Evolutionary conservation across 306 rosid genomes (phyloP).

Genomic region (Trifolium subterraneum): DNA sequence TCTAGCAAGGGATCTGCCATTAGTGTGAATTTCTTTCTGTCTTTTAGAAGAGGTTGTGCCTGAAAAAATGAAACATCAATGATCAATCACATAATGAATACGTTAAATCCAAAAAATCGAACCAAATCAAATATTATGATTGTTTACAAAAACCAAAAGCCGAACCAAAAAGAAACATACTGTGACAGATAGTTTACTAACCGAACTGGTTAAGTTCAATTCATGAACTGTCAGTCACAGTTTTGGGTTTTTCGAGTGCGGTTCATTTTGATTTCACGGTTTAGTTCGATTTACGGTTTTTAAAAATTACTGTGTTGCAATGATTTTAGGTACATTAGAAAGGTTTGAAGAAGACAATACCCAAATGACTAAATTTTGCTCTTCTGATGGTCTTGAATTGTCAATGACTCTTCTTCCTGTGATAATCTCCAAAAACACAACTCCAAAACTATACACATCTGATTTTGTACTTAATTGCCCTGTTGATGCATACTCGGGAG

Average conservation of each 20-base stretch:
- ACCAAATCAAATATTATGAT: no score
- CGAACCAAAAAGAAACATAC: no score
- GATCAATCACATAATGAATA: not conserved
- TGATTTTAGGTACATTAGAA: not conserved
- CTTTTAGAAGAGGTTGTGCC: slow-evolving; percentile 86
- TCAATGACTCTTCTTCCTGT: slow-evolving; percentile 91
- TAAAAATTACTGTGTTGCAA: no score
- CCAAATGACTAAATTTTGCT: slow-evolving; percentile 82
- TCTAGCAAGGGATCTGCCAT: slow-evolving; percentile 78
- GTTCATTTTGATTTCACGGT: no score
- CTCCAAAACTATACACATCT: slow-evolving; percentile 87
- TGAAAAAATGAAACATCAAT: slow-evolving; percentile 33
- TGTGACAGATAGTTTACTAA: no score
- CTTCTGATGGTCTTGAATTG: slow-evolving; percentile 60
- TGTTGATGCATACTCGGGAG: slow-evolving; percentile 89
- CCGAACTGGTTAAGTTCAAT: no score
- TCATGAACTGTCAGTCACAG: no score
- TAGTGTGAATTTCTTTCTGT: slow-evolving; percentile 63
- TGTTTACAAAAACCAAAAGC: no score
- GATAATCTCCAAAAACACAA: slow-evolving; percentile 82
- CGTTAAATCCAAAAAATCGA: not conserved
- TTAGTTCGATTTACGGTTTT: not conserved
- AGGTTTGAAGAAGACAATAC: slow-evolving; percentile 51
- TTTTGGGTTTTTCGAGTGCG: no score
- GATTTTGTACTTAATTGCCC: slow-evolving; percentile 83